A percentile compares a stretch with the other conserved stretches of the same genome.
Conservation (phyloP, 306 rosid species). For the Castanospermum australe region DNA sequence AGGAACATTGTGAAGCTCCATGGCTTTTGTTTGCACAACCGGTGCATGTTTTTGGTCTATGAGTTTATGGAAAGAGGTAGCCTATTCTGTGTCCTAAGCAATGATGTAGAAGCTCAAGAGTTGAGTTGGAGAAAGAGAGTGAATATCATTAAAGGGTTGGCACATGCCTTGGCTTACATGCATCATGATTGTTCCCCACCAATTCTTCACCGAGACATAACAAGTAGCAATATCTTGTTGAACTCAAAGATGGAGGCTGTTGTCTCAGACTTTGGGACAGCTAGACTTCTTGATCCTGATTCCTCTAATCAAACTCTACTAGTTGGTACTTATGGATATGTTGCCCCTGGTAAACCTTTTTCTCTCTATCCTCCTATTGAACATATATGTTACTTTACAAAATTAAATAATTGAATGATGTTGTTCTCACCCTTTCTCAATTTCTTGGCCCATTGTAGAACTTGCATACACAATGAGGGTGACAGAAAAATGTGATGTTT, state of each 20-base stretch:
- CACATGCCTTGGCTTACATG: background rate
- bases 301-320: background rate
- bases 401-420: no score
- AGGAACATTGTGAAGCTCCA: background rate
- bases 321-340: background rate
- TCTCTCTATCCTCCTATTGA: background rate
- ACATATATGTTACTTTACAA: no score
- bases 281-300: background rate
- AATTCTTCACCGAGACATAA: background rate
- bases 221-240: background rate
- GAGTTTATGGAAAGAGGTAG: background rate
- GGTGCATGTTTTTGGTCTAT: background rate
- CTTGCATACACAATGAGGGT: background rate
- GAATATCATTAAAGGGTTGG: background rate
- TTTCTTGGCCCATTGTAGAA: background rate
- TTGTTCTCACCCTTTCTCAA: no score
- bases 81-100: background rate
- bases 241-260: background rate
- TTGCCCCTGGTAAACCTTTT: background rate
- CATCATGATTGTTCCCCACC: background rate
- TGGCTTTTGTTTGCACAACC: background rate
- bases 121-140: background rate
- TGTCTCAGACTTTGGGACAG: background rate
- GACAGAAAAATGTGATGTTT: background rate
- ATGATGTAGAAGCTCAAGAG: background rate